Evolutionary conservation across 2,329 filamentous ascomycete genomes (phyloP).

Genomic region (Fusarium mangiferae): DNA sequence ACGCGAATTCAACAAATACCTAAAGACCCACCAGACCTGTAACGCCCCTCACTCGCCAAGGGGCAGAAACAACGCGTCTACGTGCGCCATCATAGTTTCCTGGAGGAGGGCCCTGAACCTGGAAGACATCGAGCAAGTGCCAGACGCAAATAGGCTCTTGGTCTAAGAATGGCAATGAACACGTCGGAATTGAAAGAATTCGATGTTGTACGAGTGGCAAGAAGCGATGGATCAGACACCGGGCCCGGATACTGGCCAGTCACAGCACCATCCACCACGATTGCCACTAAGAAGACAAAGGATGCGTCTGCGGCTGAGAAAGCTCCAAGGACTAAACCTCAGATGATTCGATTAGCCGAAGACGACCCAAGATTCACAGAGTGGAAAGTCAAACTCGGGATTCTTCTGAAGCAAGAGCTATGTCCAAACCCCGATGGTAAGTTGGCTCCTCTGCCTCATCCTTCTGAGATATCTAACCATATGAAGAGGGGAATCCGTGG

Average conservation of each 20-base stretch:
- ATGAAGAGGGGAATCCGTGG: slow-evolving; percentile 56
- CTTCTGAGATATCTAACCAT: slow-evolving; percentile 23
- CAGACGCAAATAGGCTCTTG: background rate
- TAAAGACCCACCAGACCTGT: background rate
- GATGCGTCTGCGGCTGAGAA: slow-evolving; percentile 48
- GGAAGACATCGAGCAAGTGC: background rate
- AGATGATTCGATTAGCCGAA: slow-evolving; percentile 56
- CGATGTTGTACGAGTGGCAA: slow-evolving; percentile 54
- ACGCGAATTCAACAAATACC: background rate
- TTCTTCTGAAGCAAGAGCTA: slow-evolving; percentile 58
- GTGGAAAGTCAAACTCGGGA: slow-evolving; percentile 58
- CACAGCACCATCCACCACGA: slow-evolving; percentile 39
- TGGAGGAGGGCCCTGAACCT: background rate
- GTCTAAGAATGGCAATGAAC: background rate
- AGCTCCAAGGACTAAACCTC: slow-evolving; percentile 53
- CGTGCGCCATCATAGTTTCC: background rate
- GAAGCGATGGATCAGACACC: slow-evolving; percentile 59
- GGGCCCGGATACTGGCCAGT: slow-evolving; percentile 58
- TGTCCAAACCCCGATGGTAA: slow-evolving; percentile 54
- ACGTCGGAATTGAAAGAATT: slow-evolving; percentile 54
- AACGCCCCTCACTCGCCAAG: background rate
- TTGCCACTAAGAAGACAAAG: slow-evolving; percentile 52
- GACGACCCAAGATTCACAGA: slow-evolving; percentile 57
- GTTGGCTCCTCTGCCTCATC: background rate
- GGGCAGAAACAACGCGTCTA: background rate